Evolutionary conservation across 2,329 filamentous ascomycete genomes (phyloP).

Genomic region (Pyrenophora tritici-repentis): DNA sequence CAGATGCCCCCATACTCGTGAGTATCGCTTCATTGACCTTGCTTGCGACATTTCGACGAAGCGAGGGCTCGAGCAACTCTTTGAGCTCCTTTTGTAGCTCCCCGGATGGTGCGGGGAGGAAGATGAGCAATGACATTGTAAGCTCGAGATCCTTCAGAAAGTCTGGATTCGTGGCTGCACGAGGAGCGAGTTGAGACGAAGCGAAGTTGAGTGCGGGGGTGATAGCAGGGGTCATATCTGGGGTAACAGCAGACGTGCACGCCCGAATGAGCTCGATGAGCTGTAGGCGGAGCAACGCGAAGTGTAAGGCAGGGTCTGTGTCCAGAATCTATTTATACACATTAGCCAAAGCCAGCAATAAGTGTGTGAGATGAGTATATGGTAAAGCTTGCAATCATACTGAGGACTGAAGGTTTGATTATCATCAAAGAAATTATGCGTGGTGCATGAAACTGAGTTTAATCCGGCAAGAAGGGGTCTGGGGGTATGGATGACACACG

Average conservation of each 20-base stretch:
- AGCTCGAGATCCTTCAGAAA: slow-evolving; percentile 88
- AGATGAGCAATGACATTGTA: slow-evolving; percentile 91
- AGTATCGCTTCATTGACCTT: slow-evolving; percentile 90
- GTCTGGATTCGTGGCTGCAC: slow-evolving; percentile 77
- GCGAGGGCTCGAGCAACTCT: slow-evolving; percentile 74
- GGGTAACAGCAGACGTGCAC: slow-evolving; percentile 67
- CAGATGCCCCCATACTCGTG: slow-evolving; percentile 69
- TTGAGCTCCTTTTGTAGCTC: slow-evolving; percentile 76
- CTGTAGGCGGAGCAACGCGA: slow-evolving; percentile 85
- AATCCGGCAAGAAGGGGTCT: slow-evolving; percentile 74
- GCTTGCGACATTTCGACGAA: slow-evolving; percentile 83
- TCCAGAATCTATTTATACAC: slow-evolving; percentile 74
- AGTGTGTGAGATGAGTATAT: slow-evolving; percentile 8
- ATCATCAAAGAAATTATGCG: slow-evolving; percentile 96
- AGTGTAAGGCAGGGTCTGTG: slow-evolving; percentile 79
- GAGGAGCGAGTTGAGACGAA: slow-evolving; percentile 81
- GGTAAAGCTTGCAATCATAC: slow-evolving; percentile 65
- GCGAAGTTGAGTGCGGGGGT: slow-evolving; percentile 83
- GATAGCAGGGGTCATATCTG: slow-evolving; percentile 81
- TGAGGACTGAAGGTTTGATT: slow-evolving; percentile 80
- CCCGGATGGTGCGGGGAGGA: slow-evolving; percentile 66
- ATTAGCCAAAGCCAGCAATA: slow-evolving; percentile 30
- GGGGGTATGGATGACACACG: slow-evolving; percentile 43
- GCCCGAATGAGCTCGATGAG: slow-evolving; percentile 88
- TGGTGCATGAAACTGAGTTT: slow-evolving; percentile 99